phyloP scores from a whole-genome alignment of 1,139 yeast genomes.

The Suhomyces bokatorum region DNA sequence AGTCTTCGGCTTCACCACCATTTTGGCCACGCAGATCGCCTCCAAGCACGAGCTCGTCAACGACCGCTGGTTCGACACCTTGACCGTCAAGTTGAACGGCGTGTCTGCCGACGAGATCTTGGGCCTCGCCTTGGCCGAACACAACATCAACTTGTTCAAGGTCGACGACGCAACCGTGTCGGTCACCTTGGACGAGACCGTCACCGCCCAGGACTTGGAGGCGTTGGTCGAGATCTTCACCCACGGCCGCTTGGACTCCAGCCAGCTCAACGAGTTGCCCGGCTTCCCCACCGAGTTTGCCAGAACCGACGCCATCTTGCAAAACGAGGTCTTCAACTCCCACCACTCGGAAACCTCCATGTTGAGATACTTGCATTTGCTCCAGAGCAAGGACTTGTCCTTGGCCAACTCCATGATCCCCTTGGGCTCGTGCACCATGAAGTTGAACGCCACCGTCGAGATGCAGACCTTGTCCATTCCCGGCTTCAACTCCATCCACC shows the following conservation, averaged over 20 bases:
- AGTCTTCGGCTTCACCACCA: constrained; percentile 71
- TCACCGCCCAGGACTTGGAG: constrained; percentile 59
- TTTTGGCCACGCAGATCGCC: constrained; percentile 61
- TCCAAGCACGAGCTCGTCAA: constrained; percentile 55
- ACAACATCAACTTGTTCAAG: constrained; percentile 75
- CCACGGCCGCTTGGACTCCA: constrained; percentile 24
- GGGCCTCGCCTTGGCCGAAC: constrained; percentile 55
- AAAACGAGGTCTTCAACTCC: constrained; percentile 77
- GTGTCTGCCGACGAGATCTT: constrained; percentile 57
- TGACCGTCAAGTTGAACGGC: constrained; percentile 61
- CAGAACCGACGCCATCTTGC: constrained; percentile 65
- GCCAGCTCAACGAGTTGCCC: constrained; percentile 42
- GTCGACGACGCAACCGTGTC: constrained; percentile 65
- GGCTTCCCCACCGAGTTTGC: constrained; percentile 52
- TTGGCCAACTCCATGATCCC: constrained; percentile 97
- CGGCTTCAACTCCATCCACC: constrained; percentile 84
- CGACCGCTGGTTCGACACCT: constrained; percentile 80
- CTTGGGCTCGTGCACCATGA: constrained; percentile 97
- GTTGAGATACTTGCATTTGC: constrained; percentile 82
- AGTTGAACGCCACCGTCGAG: constrained; percentile 90
- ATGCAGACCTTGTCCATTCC: constrained; percentile 96
- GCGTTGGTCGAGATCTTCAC: constrained; percentile 62
- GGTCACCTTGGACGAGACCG: constrained; percentile 84
- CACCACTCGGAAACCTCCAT: constrained; percentile 94
- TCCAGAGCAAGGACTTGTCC: constrained; percentile 88